Evolutionary conservation across 2,329 filamentous ascomycete species (phyloP), one percentile per base, ranked within the genome.

Genomic region (Orbilia ellipsospora): DNA sequence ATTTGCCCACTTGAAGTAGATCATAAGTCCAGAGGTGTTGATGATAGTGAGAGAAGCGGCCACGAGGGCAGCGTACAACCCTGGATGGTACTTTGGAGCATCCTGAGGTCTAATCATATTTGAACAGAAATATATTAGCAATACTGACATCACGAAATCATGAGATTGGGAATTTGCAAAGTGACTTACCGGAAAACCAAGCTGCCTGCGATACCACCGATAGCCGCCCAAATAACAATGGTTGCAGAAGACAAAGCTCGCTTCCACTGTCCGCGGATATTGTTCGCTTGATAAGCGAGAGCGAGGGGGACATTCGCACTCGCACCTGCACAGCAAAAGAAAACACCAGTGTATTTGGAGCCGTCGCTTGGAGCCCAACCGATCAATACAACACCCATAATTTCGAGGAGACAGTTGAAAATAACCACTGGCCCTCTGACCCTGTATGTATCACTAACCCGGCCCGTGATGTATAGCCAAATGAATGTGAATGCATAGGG

Each of bases 181-280:
- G 20, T 12, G 23, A 15, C 65, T 61, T 82, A 80, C 78, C 89
- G 86, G 82, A 94, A 95, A 6, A 94, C 89, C 67, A 92, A 84
- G 78, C 87, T 88, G 20, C 91, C 91, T 0, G 88, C 87, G 77
- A 95, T 95, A 26, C 92, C 92, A 40, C 92, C 92, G 23, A 95
- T 84, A 1, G 91, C 92, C 4, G 91, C 92, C 60, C 91, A 88
- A 0, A 90, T 90, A 2, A 95, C 90, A 1, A 94, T 86, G 0
- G 89, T 90, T 1, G 92, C 91, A 70, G 88, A 91, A 81, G 88
- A 90, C 78, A 95, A 89, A 0, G 92, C 92, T 57, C 93, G 88
- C 84, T 94, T 96, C 91, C 92, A 95, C 83, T 95, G 92, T 0
- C 92, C 92, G 61, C 91, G 89, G 80, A 96, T 90, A 82, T 96